These are phyloP conservation scores for Dorcoceras hygrometricum DNA, from an alignment of 257 asterid genomes.

Conservation along the genomic window DNA sequence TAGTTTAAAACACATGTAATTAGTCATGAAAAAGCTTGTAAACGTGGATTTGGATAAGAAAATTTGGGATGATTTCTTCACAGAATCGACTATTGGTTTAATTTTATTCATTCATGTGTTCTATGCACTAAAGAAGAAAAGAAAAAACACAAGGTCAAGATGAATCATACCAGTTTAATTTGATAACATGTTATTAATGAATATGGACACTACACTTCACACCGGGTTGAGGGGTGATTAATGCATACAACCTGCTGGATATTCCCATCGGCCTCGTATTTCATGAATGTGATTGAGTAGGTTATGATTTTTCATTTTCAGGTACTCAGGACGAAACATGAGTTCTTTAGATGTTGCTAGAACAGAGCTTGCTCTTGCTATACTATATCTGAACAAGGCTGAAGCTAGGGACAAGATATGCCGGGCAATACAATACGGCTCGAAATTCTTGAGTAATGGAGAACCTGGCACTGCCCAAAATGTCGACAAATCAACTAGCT, in stretches of 20 bases:
- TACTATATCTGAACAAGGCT: constrained; percentile 86
- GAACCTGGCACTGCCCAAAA: constrained; percentile 89
- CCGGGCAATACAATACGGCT: constrained; percentile 98
- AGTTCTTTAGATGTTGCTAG: constrained; percentile 79
- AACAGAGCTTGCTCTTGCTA: constrained; percentile 90
- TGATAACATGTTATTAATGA: not conserved
- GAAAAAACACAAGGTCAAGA: not conserved
- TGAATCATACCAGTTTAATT: not conserved
- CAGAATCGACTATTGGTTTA: not conserved
- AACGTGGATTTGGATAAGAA: not conserved
- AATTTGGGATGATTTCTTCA: not conserved
- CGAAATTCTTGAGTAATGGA: constrained; percentile 89
- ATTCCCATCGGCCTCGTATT: not conserved
- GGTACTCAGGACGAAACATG: constrained; percentile 44
- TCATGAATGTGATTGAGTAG: constrained; percentile 4
- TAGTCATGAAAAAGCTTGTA: not conserved
- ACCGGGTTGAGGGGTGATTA: not conserved
- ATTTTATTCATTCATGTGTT: not conserved
- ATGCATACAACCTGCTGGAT: not conserved
- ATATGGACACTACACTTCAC: not conserved
- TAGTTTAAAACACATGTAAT: not conserved
- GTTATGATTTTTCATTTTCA: constrained; percentile 29
- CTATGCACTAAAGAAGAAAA: not conserved
- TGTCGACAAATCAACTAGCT: constrained; percentile 87
- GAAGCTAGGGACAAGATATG: constrained; percentile 99